Evolutionary conservation across 176 grass and related monocot species (phyloP).

Genomic region (Phoenix roebelenii): DNA sequence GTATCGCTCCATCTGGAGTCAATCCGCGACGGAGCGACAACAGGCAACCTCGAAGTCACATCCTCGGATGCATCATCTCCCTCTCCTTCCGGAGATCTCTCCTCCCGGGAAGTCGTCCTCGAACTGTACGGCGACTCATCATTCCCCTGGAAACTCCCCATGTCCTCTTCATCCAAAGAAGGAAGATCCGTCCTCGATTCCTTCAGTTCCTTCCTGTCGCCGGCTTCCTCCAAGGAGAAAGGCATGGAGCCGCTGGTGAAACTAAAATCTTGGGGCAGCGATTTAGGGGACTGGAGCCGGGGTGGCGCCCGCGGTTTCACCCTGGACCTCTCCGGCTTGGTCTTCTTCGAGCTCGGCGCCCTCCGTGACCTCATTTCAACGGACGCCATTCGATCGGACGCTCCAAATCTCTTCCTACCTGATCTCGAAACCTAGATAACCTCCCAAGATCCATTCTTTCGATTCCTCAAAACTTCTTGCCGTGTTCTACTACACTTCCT

Average conservation of each 20-base stretch:
- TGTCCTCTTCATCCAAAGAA: conserved; percentile 8
- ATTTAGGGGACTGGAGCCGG: conserved; percentile 49
- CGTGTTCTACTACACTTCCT: neutral
- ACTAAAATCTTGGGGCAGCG: conserved; percentile 56
- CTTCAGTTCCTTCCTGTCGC: conserved; percentile 16
- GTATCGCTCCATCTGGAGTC: conserved; percentile 65
- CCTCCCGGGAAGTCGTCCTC: conserved; percentile 26
- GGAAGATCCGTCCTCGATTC: neutral
- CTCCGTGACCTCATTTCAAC: conserved; percentile 39
- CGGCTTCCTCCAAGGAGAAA: neutral
- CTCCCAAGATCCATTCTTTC: conserved; percentile 4
- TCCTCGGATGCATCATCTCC: conserved; percentile 17
- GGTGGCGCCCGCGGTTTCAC: conserved; percentile 34
- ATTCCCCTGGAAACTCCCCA: conserved; percentile 24
- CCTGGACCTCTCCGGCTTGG: conserved; percentile 20
- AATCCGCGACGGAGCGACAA: conserved; percentile 24
- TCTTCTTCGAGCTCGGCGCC: neutral
- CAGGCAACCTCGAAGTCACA: conserved; percentile 1
- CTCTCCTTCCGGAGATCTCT: neutral
- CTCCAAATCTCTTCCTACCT: conserved; percentile 1
- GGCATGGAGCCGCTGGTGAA: conserved; percentile 11
- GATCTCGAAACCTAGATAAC: neutral
- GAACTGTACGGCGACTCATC: conserved; percentile 69
- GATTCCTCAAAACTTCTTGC: neutral
- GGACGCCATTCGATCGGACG: conserved; percentile 45